These are phyloP conservation scores for Penicillium aurantiogriseum DNA, from an alignment of 2,329 filamentous ascomycete species.

Conservation along the genomic window DNA sequence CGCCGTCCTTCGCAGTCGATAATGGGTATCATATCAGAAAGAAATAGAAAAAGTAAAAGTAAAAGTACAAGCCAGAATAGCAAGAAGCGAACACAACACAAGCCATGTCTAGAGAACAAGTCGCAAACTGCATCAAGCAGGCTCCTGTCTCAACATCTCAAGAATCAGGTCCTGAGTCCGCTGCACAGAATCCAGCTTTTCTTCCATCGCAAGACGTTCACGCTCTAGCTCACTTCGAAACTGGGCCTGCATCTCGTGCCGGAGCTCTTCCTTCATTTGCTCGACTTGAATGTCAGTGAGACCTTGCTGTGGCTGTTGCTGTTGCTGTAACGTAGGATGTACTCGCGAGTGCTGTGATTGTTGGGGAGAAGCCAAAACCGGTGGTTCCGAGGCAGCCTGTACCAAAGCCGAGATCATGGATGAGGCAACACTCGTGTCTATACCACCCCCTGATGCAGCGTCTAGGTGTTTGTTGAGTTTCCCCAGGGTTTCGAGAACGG, in stretches of 20 bases:
- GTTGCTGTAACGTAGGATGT: neutral
- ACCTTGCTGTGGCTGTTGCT: neutral
- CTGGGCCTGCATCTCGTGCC: conserved; percentile 34
- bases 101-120: neutral
- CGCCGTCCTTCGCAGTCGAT: conserved; percentile 1
- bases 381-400: conserved; percentile 14
- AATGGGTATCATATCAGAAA: conserved; percentile 24
- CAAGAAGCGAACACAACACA: neutral
- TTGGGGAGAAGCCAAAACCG: neutral
- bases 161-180: conserved; percentile 43
- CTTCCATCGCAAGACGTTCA: conserved; percentile 33
- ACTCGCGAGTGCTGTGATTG: neutral
- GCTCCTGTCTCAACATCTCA: conserved; percentile 40
- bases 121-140: conserved; percentile 18
- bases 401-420: conserved; percentile 28
- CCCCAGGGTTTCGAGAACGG: conserved; percentile 37
- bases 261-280: conserved; percentile 34
- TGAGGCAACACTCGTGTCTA: conserved; percentile 14
- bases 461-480: conserved; percentile 41
- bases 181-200: conserved; percentile 40
- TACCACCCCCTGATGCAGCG: conserved; percentile 15
- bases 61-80: neutral
- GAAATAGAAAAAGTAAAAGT: neutral
- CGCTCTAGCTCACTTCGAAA: conserved; percentile 35
- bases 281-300: conserved; percentile 15